Evolutionary conservation across 148 eudicot species (phyloP), one percentile per base, ranked within the genome.

Genomic region (Camellia lanceoleosa): DNA sequence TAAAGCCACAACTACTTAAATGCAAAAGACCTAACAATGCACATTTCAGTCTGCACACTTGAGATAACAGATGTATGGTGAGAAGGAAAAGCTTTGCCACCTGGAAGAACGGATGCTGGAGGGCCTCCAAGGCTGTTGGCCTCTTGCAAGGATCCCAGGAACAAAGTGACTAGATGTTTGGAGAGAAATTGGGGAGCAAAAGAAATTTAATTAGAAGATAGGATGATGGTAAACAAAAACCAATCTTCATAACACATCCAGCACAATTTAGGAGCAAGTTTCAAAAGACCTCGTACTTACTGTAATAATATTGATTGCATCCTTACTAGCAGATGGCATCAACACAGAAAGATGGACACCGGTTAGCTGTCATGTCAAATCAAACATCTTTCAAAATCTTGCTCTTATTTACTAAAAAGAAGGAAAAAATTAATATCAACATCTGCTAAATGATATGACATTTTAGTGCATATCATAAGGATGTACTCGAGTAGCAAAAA

Each of bases 321-420:
- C 93, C 54, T 83, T 80, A 77, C 94, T 89, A 42, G 87, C 98
- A 47, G 91, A 89, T 80, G 98, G 96, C n/a, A 95, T 80, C 77
- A 95, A 73, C 44, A 71, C 56, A 20, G 98, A 88, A 62, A 95
- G 93, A 84, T 85, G 87, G 38, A 88, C 92, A 52, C 96, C 94
- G 42, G 92, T 80, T 75, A 87, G 84, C 96, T 91, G 92, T 74
- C 78, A 80, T 30, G 74, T 77, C 43, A 68, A 78, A 67, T n/a
- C 3, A 70, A 70, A 51, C 46, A 69, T 13, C 19, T 12, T 56
- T 78, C 18, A 20, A 79, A 16, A 19, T 9, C 14, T 13, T n/a
- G n/a, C 7, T 61, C 51, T 15, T 55, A 7, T 51, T 30, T 2
- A 46, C 43, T 14, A 47, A 19, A 47, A 63, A 19, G 8, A 49